Evolutionary conservation across 75 land plant genomes (phyloP).

Genomic region (Pseudotsuga menziesii): DNA sequence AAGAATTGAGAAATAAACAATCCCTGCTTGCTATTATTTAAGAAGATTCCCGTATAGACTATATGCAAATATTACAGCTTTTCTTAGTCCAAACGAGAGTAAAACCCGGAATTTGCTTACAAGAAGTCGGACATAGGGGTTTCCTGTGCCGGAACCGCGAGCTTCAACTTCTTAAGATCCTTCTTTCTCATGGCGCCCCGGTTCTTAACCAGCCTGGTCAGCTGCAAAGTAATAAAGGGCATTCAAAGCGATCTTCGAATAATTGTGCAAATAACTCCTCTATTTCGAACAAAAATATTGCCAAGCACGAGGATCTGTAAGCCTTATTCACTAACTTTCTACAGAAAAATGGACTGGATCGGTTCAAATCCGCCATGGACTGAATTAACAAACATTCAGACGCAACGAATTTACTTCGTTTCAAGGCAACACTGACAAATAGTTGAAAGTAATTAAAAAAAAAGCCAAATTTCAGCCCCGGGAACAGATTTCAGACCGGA

Average conservation of each 20-base stretch:
- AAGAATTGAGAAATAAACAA: background rate
- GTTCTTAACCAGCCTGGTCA: background rate
- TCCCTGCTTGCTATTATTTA: background rate
- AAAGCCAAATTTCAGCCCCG: background rate
- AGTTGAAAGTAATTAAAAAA: background rate
- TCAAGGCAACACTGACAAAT: too few species aligned
- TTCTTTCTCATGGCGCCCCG: background rate
- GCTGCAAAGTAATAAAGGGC: constrained; percentile 1
- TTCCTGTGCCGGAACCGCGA: constrained; percentile 2
- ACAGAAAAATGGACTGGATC: background rate
- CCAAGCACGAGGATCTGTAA: background rate
- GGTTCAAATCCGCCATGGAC: background rate
- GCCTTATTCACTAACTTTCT: background rate
- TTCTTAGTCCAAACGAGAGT: background rate
- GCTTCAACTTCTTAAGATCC: constrained; percentile 6
- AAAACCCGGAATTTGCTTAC: background rate
- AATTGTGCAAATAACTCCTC: background rate
- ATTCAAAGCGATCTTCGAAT: background rate
- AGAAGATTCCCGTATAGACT: background rate
- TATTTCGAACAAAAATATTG: background rate
- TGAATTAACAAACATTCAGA: background rate
- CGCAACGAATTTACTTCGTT: too few species aligned
- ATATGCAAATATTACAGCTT: background rate
- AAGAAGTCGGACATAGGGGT: background rate
- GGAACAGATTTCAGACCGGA: background rate